Evolutionary conservation across 345 rosid genomes (phyloP).

Genomic region (Dipteronia dyeriana): DNA sequence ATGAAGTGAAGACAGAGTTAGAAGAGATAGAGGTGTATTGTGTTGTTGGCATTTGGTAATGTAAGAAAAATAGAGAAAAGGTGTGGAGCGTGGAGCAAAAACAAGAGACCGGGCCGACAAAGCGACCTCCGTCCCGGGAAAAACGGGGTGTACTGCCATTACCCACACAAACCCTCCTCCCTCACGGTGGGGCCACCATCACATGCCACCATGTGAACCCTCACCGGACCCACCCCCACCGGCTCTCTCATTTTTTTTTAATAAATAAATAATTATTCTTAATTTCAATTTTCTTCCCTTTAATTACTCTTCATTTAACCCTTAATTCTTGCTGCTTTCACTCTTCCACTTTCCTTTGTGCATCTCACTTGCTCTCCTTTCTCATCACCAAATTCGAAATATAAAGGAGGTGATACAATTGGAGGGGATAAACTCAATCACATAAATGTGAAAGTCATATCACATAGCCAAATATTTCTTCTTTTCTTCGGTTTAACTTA

Average conservation of each 20-base stretch:
- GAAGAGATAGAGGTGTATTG: neutral
- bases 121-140: slow-evolving; percentile 68
- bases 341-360: neutral
- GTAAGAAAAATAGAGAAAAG: neutral
- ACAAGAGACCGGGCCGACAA: slow-evolving; percentile 40
- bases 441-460: too few species aligned
- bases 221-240: too few species aligned
- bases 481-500: too few species aligned
- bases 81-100: neutral
- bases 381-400: too few species aligned
- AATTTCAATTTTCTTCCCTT: slow-evolving; percentile 15
- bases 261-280: neutral
- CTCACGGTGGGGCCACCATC: slow-evolving; percentile 46
- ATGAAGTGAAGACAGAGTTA: neutral
- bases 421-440: too few species aligned
- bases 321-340: neutral
- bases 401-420: too few species aligned
- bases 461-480: too few species aligned
- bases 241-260: neutral
- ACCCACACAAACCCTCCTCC: slow-evolving; percentile 28
- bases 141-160: slow-evolving; percentile 62
- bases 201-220: slow-evolving; percentile 76
- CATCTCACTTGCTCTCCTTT: neutral
- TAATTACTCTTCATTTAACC: neutral
- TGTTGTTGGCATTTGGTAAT: neutral